Conservation (phyloP, 371 early-diverging fungal genomes). For the Chytridium lagenaria region DNA sequence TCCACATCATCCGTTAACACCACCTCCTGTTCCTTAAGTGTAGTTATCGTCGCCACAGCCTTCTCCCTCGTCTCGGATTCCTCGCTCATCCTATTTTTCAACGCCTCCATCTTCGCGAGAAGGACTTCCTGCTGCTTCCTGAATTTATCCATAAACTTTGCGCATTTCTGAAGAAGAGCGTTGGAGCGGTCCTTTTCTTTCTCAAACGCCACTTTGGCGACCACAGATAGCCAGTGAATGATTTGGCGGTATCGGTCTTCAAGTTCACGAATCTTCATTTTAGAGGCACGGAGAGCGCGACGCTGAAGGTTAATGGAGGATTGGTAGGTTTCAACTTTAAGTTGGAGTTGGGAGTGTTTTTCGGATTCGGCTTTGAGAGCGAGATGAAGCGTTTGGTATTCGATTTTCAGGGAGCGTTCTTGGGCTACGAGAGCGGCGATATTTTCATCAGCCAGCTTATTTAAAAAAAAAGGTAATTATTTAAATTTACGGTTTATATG, state of each 20-base stretch:
- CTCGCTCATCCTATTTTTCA: not conserved
- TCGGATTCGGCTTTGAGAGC: conserved; percentile 23
- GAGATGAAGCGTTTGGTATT: conserved; percentile 21
- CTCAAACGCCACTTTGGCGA: conserved; percentile 39
- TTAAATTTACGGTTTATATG: too few species aligned
- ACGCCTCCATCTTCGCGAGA: not conserved
- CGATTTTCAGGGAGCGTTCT: conserved; percentile 32
- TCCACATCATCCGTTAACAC: conserved; percentile 16
- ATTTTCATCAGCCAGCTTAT: not conserved
- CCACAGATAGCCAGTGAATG: conserved; percentile 38
- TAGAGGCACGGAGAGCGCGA: conserved; percentile 29
- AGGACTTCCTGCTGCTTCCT: conserved; percentile 23
- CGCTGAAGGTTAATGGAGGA: conserved; percentile 26
- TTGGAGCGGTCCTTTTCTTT: conserved; percentile 37
- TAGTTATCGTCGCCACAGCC: not conserved
- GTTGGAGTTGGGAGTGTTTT: conserved; percentile 23
- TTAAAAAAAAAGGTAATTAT: not conserved
- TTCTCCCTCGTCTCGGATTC: not conserved
- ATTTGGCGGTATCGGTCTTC: conserved; percentile 28
- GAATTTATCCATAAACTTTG: conserved; percentile 21
- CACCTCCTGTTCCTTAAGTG: conserved; percentile 9
- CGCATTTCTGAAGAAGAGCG: conserved; percentile 27
- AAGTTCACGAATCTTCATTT: conserved; percentile 37
- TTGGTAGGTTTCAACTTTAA: conserved; percentile 24
- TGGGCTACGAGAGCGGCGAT: not conserved